Conservation (phyloP, 305 asterid species). For the Coffea humblotiana region DNA sequence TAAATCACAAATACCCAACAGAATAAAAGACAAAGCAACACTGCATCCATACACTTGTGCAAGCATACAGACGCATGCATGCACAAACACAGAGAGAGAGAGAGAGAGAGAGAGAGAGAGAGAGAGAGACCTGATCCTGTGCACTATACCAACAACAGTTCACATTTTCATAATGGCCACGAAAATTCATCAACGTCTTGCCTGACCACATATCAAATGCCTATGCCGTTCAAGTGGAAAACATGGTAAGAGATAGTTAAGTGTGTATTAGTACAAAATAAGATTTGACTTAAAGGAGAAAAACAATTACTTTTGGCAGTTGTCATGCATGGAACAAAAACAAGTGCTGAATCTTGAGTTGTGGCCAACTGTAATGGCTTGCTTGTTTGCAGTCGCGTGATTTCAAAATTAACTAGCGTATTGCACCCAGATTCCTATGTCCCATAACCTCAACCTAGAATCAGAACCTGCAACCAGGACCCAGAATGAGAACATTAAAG, state of each 20-base stretch:
- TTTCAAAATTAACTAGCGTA: conserved; percentile 90
- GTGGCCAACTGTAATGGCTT: conserved; percentile 78
- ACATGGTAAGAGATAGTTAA: neutral
- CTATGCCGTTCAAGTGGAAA: conserved; percentile 30
- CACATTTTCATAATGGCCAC: conserved; percentile 86
- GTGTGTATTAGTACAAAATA: neutral
- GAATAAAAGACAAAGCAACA: neutral
- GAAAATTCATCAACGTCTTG: conserved; percentile 59
- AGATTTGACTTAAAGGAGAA: conserved; percentile 7
- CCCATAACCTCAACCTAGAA: conserved; percentile 97
- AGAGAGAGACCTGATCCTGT: conserved; percentile 64
- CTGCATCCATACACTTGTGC: neutral
- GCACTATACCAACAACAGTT: conserved; percentile 87
- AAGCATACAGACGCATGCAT: neutral
- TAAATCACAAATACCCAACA: neutral
- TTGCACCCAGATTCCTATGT: conserved; percentile 94
- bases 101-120: conserved; percentile 9
- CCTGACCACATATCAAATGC: conserved; percentile 93
- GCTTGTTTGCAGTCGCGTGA: conserved; percentile 76
- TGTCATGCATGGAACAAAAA: conserved; percentile 87
- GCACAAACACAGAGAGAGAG: neutral
- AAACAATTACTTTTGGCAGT: conserved; percentile 57
- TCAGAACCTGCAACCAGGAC: conserved; percentile 77
- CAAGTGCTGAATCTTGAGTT: conserved; percentile 66
- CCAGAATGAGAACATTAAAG: conserved; percentile 8